Evolutionary conservation across 2,329 filamentous ascomycete genomes (phyloP), one percentile per base, ranked within the genome.

Genomic region (Hymenoscyphus albidus): DNA sequence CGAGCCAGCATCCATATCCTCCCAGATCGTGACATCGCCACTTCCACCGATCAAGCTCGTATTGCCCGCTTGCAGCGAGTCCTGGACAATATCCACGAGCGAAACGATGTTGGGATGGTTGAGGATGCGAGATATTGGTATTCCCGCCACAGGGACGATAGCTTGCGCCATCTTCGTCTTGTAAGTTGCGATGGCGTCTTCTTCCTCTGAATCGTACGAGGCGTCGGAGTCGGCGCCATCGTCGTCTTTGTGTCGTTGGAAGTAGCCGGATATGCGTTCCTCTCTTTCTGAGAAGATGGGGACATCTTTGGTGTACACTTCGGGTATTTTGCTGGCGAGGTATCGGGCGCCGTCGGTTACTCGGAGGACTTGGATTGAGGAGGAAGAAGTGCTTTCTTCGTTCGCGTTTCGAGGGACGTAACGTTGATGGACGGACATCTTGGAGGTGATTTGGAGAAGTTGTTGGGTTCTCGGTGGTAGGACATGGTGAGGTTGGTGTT

Each of bases 1-100:
- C 51, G 77, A 81, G 40, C 82, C 82, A 4, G 79, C 82, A 65
- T 84, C 80, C 74, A 82, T 84, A 62, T 78, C 80, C 71, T 86
- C 83, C 78, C 79, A 84, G 27, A 85, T 73, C 16, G 81, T 71
- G 65, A 79, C 75, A 58, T 74, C 74, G 62, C 63, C 62, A 5
- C 48, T 58, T 1, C 62, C 40, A 22, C 69, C 68, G 3, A 64
- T 55, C 18, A 58, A 48, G 2, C 48, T 59, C 13, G 38, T 63
- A 12, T 39, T 60, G n/a, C 67, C 69, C 7, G 62, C 48, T 10
- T 62, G 10, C 5, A 57, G 56, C 3, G 65, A 67, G 42, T 63
- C 66, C 3, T 68, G 66, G 16, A 71, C 66, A n/a, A 74, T 68
- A 39, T 74, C 73, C 65, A 74, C 67, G 12, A 75, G 67, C 3